Conservation (phyloP, 1,139 yeast species). For the Yamadazyma dendronema region DNA sequence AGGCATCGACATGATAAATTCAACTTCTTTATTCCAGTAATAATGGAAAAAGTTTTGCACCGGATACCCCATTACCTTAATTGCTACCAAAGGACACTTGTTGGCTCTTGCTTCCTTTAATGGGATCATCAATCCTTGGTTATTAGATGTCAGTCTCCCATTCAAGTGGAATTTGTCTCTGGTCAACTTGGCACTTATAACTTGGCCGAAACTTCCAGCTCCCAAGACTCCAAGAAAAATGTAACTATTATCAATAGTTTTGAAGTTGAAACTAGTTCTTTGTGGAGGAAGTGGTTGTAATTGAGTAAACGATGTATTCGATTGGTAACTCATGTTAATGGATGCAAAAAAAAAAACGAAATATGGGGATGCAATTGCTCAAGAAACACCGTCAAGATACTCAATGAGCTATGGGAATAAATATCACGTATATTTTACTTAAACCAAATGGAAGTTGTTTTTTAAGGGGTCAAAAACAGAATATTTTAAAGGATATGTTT, state of each 20-base stretch:
- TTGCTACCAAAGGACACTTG: slow-evolving; percentile 62
- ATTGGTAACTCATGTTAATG: too few species aligned
- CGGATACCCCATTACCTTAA: slow-evolving; percentile 71
- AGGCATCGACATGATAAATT: slow-evolving; percentile 67
- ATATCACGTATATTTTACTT: too few species aligned
- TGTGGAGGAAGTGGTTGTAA: too few species aligned
- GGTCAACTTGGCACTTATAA: slow-evolving; percentile 54
- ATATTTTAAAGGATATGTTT: too few species aligned
- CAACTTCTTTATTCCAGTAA: slow-evolving; percentile 67
- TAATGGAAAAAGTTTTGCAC: slow-evolving; percentile 54
- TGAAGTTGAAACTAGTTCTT: too few species aligned
- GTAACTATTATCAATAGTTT: background rate
- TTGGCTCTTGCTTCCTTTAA: slow-evolving; percentile 24
- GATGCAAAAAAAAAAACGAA: too few species aligned
- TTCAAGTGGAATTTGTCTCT: slow-evolving; percentile 13
- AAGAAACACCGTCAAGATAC: too few species aligned
- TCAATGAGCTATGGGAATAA: too few species aligned
- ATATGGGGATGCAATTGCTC: too few species aligned
- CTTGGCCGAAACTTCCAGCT: slow-evolving; percentile 46
- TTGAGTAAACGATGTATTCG: too few species aligned
- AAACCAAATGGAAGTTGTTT: too few species aligned
- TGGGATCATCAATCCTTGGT: slow-evolving; percentile 54
- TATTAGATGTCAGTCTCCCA: slow-evolving; percentile 12
- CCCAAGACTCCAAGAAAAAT: background rate
- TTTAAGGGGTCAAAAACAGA: too few species aligned